Evolutionary conservation across 352 stramenopile genomes (phyloP).

Genomic region (Globisporangium viniferum): DNA sequence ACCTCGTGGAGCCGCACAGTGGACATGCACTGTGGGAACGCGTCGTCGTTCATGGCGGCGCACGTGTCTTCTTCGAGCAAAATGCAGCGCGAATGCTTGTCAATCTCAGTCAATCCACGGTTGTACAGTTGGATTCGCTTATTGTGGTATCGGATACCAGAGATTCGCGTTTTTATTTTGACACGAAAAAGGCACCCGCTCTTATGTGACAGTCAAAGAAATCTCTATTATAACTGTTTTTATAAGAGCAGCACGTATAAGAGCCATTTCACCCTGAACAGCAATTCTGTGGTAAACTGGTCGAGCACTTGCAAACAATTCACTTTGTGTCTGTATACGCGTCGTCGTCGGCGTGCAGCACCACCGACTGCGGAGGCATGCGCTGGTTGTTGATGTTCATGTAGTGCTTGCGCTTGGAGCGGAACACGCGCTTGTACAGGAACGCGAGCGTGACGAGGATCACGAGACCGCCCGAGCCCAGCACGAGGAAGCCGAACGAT

Average conservation of each 20-base stretch:
- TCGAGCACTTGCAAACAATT: too few relatives aligned
- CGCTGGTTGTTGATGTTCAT: constrained; percentile 63
- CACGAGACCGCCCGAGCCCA: constrained; percentile 58
- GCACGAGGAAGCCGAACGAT: constrained; percentile 59
- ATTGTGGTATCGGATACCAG: neutral
- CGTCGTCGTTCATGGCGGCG: constrained; percentile 29
- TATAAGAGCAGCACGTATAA: too few relatives aligned
- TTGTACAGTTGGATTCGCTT: neutral
- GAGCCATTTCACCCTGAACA: too few relatives aligned
- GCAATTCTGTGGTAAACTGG: too few relatives aligned
- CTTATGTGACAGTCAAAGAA: neutral
- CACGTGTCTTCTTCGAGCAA: neutral
- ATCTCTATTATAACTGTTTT: neutral
- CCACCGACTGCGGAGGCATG: neutral
- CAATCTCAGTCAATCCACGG: neutral
- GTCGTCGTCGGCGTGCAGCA: neutral
- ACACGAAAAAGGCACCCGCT: too few relatives aligned
- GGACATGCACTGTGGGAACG: constrained; percentile 55
- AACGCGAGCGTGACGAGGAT: constrained; percentile 57
- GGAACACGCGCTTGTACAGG: constrained; percentile 73
- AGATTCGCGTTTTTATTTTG: too few relatives aligned
- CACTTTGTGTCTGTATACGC: neutral
- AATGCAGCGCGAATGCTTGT: neutral
- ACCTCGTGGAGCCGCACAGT: constrained; percentile 71
- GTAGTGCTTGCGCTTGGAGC: constrained; percentile 51